phyloP scores from a whole-genome alignment of 352 stramenopile genomes.

The Phytophthora niederhauseri region DNA sequence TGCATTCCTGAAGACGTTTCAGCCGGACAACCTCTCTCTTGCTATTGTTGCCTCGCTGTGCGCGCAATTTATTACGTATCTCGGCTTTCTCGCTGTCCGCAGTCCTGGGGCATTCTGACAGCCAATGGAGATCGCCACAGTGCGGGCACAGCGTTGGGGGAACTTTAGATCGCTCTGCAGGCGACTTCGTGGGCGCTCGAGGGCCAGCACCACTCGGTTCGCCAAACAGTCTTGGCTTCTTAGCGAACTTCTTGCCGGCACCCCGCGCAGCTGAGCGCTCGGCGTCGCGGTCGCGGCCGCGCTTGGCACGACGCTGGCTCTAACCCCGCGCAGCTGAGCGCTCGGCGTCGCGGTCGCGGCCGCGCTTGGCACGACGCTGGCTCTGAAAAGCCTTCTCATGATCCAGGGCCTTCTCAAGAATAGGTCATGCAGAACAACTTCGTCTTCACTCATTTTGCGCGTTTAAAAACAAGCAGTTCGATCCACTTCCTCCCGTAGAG shows the following conservation, averaged over 20 bases:
- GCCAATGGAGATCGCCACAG: background rate
- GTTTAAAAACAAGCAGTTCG: background rate
- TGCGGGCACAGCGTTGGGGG: background rate
- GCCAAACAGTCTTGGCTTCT: background rate
- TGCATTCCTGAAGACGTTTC: background rate
- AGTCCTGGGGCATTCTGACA: background rate
- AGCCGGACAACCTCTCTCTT: background rate
- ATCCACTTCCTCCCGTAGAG: background rate
- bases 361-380: background rate
- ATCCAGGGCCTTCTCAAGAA: conserved; percentile 1
- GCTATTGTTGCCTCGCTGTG: background rate
- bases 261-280: too few relatives aligned
- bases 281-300: background rate
- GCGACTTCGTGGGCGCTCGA: background rate
- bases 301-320: background rate
- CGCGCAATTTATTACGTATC: background rate
- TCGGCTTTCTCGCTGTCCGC: background rate
- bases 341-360: too few relatives aligned
- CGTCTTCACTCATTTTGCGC: background rate
- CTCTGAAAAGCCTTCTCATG: conserved; percentile 2
- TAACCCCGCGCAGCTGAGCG: background rate
- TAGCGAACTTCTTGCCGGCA: too few relatives aligned
- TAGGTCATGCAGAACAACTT: background rate
- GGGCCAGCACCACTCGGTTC: background rate
- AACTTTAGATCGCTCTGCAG: background rate